A percentile compares a stretch with the other conserved stretches of the same genome.
phyloP scores from a whole-genome alignment of 768 basidiomycete genomes.

The Fistulinella prunicolor region DNA sequence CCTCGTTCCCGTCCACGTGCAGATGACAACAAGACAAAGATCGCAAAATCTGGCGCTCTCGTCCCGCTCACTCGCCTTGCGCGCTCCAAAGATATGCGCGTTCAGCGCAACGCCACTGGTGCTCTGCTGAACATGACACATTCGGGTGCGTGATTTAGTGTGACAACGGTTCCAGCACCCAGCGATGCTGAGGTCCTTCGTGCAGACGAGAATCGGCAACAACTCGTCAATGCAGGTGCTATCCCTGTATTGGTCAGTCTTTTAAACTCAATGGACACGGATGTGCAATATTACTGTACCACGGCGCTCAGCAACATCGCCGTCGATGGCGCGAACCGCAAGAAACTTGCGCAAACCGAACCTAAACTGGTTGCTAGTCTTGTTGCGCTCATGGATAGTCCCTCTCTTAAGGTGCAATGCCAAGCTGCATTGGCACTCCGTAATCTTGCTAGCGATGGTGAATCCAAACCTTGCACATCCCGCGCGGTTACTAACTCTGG shows the following conservation, averaged over 20 bases:
- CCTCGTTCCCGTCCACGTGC: slow-evolving; percentile 9
- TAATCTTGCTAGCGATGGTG: slow-evolving; percentile 96
- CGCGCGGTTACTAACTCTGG: slow-evolving; percentile 1
- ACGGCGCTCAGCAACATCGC: slow-evolving; percentile 98
- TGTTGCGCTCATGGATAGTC: slow-evolving; percentile 94
- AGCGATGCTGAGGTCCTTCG: slow-evolving; percentile 2
- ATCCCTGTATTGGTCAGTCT: slow-evolving; percentile 96
- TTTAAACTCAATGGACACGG: slow-evolving; percentile 95
- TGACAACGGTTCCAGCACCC: not conserved
- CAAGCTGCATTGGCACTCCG: slow-evolving; percentile 95
- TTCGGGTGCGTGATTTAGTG: slow-evolving; percentile 59
- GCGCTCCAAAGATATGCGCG: slow-evolving; percentile 98
- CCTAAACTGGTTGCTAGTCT: slow-evolving; percentile 93
- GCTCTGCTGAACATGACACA: slow-evolving; percentile 99
- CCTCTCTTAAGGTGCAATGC: slow-evolving; percentile 97
- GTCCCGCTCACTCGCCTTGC: slow-evolving; percentile 95
- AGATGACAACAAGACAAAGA: slow-evolving; percentile 99
- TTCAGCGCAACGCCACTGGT: slow-evolving; percentile 97
- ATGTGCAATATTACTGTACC: slow-evolving; percentile 99
- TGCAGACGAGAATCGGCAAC: slow-evolving; percentile 95
- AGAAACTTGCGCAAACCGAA: slow-evolving; percentile 91
- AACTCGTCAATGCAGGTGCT: slow-evolving; percentile 96
- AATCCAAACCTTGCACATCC: slow-evolving; percentile 15
- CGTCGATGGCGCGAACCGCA: slow-evolving; percentile 92
- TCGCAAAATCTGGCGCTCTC: slow-evolving; percentile 98